These are phyloP conservation scores for Mycena kentingensis DNA, from an alignment of 768 basidiomycete genomes.

Conservation along the genomic window DNA sequence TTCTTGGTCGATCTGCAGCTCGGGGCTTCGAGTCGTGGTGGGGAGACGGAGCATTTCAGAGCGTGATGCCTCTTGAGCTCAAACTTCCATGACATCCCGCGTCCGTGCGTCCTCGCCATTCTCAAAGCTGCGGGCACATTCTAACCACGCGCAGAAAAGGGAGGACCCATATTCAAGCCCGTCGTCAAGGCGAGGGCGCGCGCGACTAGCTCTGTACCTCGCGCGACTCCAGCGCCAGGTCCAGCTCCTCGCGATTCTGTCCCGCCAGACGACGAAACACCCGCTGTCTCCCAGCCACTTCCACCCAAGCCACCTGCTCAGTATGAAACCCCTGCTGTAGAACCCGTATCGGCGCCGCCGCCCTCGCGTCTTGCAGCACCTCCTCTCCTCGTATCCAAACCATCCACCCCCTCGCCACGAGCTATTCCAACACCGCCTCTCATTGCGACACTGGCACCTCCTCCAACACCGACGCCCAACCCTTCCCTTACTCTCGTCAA, in stretches of 20 bases:
- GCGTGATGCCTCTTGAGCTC: slow-evolving; percentile 6
- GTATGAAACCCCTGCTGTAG: slow-evolving; percentile 7
- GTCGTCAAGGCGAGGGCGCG: slow-evolving; percentile 58
- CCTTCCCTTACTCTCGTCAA: neutral
- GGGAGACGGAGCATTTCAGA: slow-evolving; percentile 46
- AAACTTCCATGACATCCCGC: slow-evolving; percentile 48
- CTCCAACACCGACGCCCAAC: neutral
- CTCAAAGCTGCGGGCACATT: too few species aligned
- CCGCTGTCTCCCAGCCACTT: neutral
- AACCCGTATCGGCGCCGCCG: slow-evolving; percentile 3
- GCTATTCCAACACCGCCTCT: neutral
- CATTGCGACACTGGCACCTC: neutral
- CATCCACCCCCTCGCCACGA: too few species aligned
- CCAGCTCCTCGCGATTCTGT: neutral
- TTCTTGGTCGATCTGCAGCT: slow-evolving; percentile 50
- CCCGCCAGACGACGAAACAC: slow-evolving; percentile 2
- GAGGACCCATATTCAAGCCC: slow-evolving; percentile 69
- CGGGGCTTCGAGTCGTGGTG: slow-evolving; percentile 56
- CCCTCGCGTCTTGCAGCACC: slow-evolving; percentile 13
- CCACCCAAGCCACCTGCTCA: slow-evolving; percentile 11
- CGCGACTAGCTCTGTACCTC: slow-evolving; percentile 28
- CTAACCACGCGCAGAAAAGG: slow-evolving; percentile 57
- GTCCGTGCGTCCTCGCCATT: slow-evolving; percentile 49
- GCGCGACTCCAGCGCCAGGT: slow-evolving; percentile 15
- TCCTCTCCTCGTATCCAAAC: too few species aligned